A percentile compares a stretch with the other conserved stretches of the same genome.
Conservation (phyloP, 2,329 filamentous ascomycete species). For the Ophiostoma pallidulum region DNA sequence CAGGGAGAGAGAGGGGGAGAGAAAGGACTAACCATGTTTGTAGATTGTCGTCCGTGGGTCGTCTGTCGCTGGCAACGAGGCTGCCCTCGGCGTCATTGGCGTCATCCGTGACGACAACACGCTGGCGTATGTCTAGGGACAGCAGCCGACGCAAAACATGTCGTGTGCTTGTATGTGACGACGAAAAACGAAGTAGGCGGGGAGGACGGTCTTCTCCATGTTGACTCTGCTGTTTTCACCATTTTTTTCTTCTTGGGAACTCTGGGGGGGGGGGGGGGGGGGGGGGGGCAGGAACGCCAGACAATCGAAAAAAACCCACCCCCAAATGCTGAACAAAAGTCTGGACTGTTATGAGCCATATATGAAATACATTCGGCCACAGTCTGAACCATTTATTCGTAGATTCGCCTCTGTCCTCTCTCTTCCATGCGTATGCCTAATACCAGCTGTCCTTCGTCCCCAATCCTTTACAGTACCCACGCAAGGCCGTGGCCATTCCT, state of each 20-base stretch:
- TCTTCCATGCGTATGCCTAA: too few species aligned
- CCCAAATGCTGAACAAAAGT: too few species aligned
- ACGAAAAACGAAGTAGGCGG: not conserved
- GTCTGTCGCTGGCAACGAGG: constrained; percentile 59
- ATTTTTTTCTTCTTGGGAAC: not conserved
- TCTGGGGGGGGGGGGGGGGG: too few species aligned
- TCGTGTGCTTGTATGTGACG: not conserved
- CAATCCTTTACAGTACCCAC: not conserved
- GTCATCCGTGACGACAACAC: constrained; percentile 65
- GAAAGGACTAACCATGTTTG: not conserved
- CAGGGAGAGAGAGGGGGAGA: too few species aligned
- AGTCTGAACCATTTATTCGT: too few species aligned
- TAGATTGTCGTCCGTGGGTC: constrained; percentile 65
- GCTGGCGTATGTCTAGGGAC: constrained; percentile 42
- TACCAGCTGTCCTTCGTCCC: too few species aligned
- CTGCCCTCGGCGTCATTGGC: constrained; percentile 52
- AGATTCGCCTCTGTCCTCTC: too few species aligned
- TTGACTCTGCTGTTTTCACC: not conserved
- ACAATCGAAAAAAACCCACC: too few species aligned
- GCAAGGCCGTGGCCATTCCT: too few species aligned
- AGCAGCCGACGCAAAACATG: not conserved
- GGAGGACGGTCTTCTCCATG: not conserved
- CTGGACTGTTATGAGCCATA: too few species aligned
- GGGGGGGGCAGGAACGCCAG: too few species aligned
- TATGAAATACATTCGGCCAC: too few species aligned